Evolutionary conservation across 176 grass and related monocot species (phyloP).

Genomic region (Triticum aestivum): DNA sequence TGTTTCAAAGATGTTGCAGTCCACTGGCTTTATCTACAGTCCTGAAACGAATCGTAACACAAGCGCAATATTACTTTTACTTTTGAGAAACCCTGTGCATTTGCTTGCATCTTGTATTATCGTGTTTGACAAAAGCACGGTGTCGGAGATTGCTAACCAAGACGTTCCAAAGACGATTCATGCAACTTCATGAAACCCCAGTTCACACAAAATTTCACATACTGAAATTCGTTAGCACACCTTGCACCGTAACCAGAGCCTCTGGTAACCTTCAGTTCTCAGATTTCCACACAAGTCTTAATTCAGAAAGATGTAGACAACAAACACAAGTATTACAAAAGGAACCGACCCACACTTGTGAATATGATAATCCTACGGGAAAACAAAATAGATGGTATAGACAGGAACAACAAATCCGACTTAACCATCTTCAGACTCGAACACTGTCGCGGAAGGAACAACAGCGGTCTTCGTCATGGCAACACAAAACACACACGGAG

Average conservation of each 20-base stretch:
- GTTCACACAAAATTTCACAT: too few species aligned
- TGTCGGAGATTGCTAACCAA: too few species aligned
- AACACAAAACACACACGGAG: constrained; percentile 19
- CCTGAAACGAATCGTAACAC: too few species aligned
- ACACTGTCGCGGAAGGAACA: neutral
- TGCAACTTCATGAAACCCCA: too few species aligned
- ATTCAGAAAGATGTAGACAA: constrained; percentile 6
- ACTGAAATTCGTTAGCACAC: too few species aligned
- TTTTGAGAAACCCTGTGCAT: too few species aligned
- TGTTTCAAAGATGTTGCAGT: too few species aligned
- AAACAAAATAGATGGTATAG: constrained; percentile 24
- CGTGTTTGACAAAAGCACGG: too few species aligned
- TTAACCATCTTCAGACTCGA: constrained; percentile 25
- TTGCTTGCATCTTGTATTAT: too few species aligned
- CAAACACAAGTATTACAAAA: constrained; percentile 26
- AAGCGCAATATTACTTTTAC: too few species aligned
- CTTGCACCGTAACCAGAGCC: neutral
- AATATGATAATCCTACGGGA: constrained; percentile 13
- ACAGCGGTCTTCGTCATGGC: constrained; percentile 4
- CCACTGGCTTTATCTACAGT: too few species aligned
- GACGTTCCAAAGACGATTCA: too few species aligned
- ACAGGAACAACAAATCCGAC: constrained; percentile 24
- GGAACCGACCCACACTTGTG: constrained; percentile 17
- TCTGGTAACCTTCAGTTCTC: neutral
- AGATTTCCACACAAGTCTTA: constrained; percentile 10